Conservation (phyloP, 148 eudicot species). For the Simmondsia chinensis region DNA sequence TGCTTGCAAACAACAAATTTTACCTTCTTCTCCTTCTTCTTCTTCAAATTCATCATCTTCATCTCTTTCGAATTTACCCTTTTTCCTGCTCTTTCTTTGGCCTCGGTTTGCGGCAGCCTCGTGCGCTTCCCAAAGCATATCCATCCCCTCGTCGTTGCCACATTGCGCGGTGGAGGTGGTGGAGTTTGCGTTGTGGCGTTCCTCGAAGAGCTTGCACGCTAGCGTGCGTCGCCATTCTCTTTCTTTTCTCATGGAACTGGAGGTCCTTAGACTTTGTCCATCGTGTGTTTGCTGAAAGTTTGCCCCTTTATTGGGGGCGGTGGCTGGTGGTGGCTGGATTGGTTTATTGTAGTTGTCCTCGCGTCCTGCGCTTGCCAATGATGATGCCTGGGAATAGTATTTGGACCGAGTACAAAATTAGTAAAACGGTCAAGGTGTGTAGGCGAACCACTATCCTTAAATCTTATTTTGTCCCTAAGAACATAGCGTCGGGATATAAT, state of each 20-base stretch:
- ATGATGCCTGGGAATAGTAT: no score
- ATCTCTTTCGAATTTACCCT: conserved; percentile 7
- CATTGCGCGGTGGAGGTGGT: conserved; percentile 25
- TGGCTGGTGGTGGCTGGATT: no score
- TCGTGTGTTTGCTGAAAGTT: conserved; percentile 18
- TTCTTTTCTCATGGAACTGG: conserved; percentile 71
- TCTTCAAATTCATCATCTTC: conserved; percentile 28
- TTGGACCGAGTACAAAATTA: no score
- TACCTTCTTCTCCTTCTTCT: conserved; percentile 22
- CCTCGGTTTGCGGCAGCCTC: conserved; percentile 35
- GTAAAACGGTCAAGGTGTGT: no score
- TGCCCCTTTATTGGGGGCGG: no score
- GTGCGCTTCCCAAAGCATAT: conserved; percentile 73
- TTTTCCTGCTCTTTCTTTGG: conserved; percentile 4
- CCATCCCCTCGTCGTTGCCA: conserved; percentile 69
- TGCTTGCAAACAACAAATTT: conserved; percentile 78
- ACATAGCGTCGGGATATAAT: no score
- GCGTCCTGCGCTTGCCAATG: no score
- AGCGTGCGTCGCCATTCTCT: conserved; percentile 83
- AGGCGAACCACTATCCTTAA: no score
- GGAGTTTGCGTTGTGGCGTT: conserved; percentile 32
- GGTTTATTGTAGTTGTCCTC: no score
- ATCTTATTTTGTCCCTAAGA: no score
- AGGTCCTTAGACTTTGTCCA: conserved; percentile 24
- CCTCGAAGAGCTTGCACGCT: conserved; percentile 88